phyloP scores from a whole-genome alignment of 257 asterid species.

The Capsicum pubescens region DNA sequence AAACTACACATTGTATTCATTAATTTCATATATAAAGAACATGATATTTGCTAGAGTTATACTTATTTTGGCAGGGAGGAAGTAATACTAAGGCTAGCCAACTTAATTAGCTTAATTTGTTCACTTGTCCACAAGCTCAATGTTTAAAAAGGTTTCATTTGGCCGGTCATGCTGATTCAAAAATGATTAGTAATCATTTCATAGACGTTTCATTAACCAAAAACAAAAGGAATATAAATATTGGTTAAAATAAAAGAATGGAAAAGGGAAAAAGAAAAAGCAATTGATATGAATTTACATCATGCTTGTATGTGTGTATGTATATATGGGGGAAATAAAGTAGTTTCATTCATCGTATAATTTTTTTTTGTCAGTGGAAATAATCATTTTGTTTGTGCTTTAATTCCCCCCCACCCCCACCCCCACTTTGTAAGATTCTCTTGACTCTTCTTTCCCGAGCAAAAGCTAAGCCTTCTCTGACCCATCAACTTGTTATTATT shows the following conservation, averaged over 20 bases:
- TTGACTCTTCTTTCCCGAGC: conserved; percentile 57
- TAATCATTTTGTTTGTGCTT: conserved; percentile 52
- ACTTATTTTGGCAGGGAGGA: no score
- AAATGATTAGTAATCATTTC: neutral
- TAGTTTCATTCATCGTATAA: conserved; percentile 33
- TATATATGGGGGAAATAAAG: neutral
- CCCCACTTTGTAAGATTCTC: conserved; percentile 58
- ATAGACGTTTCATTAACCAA: neutral
- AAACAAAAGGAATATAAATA: neutral
- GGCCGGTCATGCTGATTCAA: neutral
- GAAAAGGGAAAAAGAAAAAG: conserved; percentile 25
- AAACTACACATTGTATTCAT: no score
- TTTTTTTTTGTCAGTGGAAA: conserved; percentile 37
- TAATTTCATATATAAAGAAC: no score
- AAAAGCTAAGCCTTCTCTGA: conserved; percentile 31
- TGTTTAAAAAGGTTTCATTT: no score
- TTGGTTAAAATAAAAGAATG: neutral
- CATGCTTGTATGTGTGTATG: conserved; percentile 43
- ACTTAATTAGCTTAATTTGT: no score
- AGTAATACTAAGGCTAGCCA: no score
- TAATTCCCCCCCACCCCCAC: neutral
- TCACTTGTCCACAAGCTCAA: no score
- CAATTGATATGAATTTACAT: conserved; percentile 37
- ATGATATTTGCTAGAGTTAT: no score
- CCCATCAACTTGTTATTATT: neutral